Base-by-base conservation (phyloP, 2,329 filamentous ascomycete genomes). In the Xylaria sp. region DNA sequence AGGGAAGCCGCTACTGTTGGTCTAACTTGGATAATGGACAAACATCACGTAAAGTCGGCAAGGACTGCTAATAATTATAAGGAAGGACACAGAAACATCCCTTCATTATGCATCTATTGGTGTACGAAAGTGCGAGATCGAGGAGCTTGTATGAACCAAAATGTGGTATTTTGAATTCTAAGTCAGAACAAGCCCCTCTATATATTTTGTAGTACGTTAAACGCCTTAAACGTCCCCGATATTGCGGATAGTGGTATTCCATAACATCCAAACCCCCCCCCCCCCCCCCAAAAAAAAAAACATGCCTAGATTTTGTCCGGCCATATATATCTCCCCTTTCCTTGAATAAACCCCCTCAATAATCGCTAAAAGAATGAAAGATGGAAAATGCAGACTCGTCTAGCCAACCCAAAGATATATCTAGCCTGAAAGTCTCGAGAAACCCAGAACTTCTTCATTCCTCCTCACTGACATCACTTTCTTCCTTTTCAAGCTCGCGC, bases 401-500 rank as follows among this genome's bases (percentile, higher is more conserved):
- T 35, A 49, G 15, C 19, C 40, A 49, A 37, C 8, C 17, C 17
- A 23, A 51, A 28, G 4, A 28, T 19, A 61, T 33, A 43, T 46
- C 49, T 17, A n/a, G n/a, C 43, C 28, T 21, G n/a, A 19, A 47
- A 33, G 28, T 25, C 17, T 40, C 15, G 12, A 5, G n/a, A 56
- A 31, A 8, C 17, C 33, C n/a, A 61, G 55, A 28, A 9, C 25
- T 31, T 33, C 37, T 33, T 49, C 65, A 75, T 52, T 75, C 74
- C 60, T 74, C 73, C 57, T 75, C 73, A 42, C 73, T 74, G 23
- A 75, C 72, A 50, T 75, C 73, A 47, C 73, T 75, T 60, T 75
- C 74, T 31, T 67, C 67, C 17, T 67, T 63, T 17, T 64, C 68
- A 8, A 74, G 57, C 52, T 73, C 72, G 12, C 69, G 73, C 60